phyloP scores from a whole-genome alignment of 140 eudicot genomes.

The Senecio squalidus region DNA sequence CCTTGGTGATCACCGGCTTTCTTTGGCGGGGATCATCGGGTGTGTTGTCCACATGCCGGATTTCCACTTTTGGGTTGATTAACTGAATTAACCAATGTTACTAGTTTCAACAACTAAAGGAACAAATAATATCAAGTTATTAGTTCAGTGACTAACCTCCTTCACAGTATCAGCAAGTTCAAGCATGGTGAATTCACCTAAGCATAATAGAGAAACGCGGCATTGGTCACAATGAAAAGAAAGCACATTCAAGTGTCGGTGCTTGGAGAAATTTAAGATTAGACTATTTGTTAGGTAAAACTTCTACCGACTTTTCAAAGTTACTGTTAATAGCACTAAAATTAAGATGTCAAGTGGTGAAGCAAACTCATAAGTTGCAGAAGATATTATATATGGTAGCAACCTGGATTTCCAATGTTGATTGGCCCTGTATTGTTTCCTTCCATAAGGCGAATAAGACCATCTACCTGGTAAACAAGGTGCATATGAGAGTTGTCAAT shows the following conservation, averaged over 20 bases:
- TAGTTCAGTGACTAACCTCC: conserved; percentile 68
- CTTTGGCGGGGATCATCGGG: conserved; percentile 98
- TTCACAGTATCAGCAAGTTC: conserved; percentile 97
- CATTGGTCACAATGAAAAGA: neutral
- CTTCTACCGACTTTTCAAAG: too few relatives aligned
- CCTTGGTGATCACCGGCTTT: conserved; percentile 83
- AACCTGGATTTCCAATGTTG: conserved; percentile 95
- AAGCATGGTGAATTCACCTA: conserved; percentile 97
- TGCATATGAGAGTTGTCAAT: too few relatives aligned
- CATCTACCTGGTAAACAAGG: conserved; percentile 84
- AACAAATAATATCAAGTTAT: neutral
- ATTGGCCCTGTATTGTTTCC: conserved; percentile 94
- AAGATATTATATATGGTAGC: neutral
- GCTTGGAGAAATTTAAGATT: too few relatives aligned
- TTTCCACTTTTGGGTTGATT: conserved; percentile 75
- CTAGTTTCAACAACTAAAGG: too few relatives aligned
- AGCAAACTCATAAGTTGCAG: neutral
- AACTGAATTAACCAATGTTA: conserved; percentile 36
- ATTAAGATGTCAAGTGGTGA: neutral
- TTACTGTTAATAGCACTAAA: too few relatives aligned
- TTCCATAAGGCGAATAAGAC: conserved; percentile 89
- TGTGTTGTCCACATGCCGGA: conserved; percentile 74
- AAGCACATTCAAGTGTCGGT: neutral
- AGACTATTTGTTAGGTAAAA: too few relatives aligned
- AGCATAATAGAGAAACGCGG: neutral